phyloP scores from a whole-genome alignment of 106 monocot species.

The Dendrobium huoshanense region DNA sequence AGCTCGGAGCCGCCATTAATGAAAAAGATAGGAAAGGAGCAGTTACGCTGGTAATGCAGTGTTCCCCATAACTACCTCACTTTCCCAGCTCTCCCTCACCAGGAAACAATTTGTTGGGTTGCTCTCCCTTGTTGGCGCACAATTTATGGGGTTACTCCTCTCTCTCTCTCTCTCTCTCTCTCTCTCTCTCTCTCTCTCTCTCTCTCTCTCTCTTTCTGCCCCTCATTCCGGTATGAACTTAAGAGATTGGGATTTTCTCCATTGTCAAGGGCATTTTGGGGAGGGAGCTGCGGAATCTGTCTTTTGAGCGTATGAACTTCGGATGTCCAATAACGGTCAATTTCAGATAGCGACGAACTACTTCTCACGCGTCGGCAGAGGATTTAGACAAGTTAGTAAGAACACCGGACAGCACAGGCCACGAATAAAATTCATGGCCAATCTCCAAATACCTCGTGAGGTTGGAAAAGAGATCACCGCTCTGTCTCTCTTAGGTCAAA shows the following conservation, averaged over 20 bases:
- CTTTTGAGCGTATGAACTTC: neutral
- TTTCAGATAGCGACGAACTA: neutral
- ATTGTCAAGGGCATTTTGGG: neutral
- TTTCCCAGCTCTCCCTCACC: neutral
- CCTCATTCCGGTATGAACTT: no score
- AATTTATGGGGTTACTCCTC: no score
- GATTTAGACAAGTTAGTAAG: neutral
- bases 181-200: no score
- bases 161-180: neutral
- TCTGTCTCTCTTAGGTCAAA: no score
- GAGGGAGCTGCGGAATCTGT: neutral
- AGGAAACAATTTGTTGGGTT: neutral
- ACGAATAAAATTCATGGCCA: neutral
- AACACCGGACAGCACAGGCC: neutral
- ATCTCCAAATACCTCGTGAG: no score
- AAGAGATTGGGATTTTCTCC: neutral
- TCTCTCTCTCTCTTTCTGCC: no score
- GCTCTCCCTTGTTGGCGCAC: no score
- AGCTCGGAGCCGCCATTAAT: slow-evolving; percentile 6
- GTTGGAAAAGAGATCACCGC: no score
- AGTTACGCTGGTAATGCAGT: neutral
- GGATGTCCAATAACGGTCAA: neutral
- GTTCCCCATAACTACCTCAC: neutral
- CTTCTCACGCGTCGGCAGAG: neutral
- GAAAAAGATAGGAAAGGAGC: neutral